Conservation (phyloP, 306 rosid genomes). For the Delonix regia region DNA sequence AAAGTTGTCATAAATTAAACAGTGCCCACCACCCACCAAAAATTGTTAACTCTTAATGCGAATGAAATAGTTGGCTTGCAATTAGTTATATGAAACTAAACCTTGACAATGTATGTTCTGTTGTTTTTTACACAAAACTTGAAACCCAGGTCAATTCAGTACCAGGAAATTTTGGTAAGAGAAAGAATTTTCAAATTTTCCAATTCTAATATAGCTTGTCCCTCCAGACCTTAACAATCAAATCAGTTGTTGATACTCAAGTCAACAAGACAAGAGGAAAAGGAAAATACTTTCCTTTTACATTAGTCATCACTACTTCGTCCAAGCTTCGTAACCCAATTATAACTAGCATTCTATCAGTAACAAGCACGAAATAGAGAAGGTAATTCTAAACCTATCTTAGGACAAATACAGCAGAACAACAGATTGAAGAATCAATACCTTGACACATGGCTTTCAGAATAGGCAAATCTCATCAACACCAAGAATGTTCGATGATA, state of each 20-base stretch:
- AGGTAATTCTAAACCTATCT: neutral
- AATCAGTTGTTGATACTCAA: neutral
- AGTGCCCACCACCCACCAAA: neutral
- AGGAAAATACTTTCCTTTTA: neutral
- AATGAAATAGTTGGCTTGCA: neutral
- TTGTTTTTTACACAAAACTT: neutral
- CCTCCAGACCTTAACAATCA: neutral
- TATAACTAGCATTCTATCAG: neutral
- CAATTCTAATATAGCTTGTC: neutral
- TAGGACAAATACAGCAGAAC: neutral
- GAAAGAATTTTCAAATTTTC: neutral
- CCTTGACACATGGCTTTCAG: neutral
- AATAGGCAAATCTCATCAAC: neutral
- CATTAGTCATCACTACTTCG: neutral
- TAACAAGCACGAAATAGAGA: neutral
- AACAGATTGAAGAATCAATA: neutral
- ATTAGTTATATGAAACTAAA: constrained; percentile 10
- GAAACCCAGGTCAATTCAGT: neutral
- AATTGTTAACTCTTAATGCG: constrained; percentile 9
- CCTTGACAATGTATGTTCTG: neutral
- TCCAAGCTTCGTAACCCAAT: constrained; percentile 8
- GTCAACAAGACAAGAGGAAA: neutral
- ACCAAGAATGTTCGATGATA: neutral
- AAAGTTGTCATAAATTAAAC: constrained; percentile 10
- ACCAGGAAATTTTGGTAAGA: neutral